Conservation (phyloP, 805 yeast species). For the Grigorovia humatica region DNA sequence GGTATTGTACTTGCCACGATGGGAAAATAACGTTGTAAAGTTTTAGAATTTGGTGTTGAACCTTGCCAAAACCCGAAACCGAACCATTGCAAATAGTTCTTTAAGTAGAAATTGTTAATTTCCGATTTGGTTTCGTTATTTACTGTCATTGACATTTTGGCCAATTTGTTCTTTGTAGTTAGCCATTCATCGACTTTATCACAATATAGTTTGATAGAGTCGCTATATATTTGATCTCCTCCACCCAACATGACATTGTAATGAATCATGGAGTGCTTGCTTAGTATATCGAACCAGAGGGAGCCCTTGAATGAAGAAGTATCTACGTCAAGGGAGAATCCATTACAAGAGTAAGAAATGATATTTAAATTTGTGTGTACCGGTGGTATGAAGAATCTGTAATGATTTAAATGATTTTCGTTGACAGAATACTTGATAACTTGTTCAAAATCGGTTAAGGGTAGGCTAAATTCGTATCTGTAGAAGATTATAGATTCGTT, state of each 20-base stretch:
- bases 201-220: conserved; percentile 56
- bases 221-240: conserved; percentile 92
- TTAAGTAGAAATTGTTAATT: conserved; percentile 55
- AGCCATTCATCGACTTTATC: conserved; percentile 53
- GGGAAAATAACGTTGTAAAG: conserved; percentile 61
- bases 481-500: conserved; percentile 42
- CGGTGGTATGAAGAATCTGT: conserved; percentile 63
- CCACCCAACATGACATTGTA: conserved; percentile 97
- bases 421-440: conserved; percentile 54
- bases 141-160: conserved; percentile 36
- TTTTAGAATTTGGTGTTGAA: conserved; percentile 39
- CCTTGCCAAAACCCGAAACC: conserved; percentile 86
- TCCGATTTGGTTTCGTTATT: conserved; percentile 42
- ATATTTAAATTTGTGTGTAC: conserved; percentile 61
- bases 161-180: conserved; percentile 38
- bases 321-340: conserved; percentile 68
- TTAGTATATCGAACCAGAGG: conserved; percentile 77
- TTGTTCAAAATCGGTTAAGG: conserved; percentile 43
- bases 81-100: conserved; percentile 77
- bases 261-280: conserved; percentile 49
- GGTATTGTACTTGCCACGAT: conserved; percentile 77
- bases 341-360: conserved; percentile 81
- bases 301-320: conserved; percentile 60
- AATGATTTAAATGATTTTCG: conserved; percentile 32
- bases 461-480: conserved; percentile 50